Evolutionary conservation across 352 stramenopile genomes (phyloP), one percentile per base, ranked within the genome.

Genomic region (Globisporangium cylindrosporum): DNA sequence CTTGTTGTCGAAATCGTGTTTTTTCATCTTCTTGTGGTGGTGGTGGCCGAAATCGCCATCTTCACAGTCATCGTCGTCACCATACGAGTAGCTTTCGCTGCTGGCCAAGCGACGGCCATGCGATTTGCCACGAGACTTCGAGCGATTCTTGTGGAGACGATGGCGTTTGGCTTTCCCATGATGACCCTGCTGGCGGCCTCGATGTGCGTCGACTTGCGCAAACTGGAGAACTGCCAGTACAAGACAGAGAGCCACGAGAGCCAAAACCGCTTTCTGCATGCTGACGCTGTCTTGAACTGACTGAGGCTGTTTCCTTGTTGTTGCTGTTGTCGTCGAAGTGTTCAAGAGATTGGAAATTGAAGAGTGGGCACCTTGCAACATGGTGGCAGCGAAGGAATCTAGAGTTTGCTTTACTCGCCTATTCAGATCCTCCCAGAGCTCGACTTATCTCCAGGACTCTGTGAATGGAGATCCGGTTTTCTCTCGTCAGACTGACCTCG

Each of bases 181-280:
- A 56, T 56, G 51, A 36, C 6, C 9, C 29, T 8, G 29, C 24
- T 58, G 34, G 9, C 34, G 34, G 34, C 34, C 34, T 25, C 18
- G 7, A 24, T 59, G 27, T 14, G 54, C 54, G 25, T 59, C 27
- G 25, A 24, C 54, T 24, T 38, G 54, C 25, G 36, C 54, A 12
- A 36, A 59, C 54, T 59, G 54, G 54, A 59, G 27, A 41, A 41
- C 4, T 14, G 54, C 54, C 54, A 59, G 27, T 27, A 59, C 54
- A 25, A 59, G 27, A 25, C 54, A 59, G 25, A 59, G 54, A 1
- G 25, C 54, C 2, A 24, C 54, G 27, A 24, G 10, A 3, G 24
- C 54, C 27, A 59, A 18, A 29, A 25, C 12, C 14, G 54, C 15
- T 38, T 59, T 59, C 54, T 25, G 54, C 54, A 59, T 59, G 25